Base-by-base conservation (phyloP, 2,329 filamentous ascomycete species). In the Davidsoniella neocaledoniae region DNA sequence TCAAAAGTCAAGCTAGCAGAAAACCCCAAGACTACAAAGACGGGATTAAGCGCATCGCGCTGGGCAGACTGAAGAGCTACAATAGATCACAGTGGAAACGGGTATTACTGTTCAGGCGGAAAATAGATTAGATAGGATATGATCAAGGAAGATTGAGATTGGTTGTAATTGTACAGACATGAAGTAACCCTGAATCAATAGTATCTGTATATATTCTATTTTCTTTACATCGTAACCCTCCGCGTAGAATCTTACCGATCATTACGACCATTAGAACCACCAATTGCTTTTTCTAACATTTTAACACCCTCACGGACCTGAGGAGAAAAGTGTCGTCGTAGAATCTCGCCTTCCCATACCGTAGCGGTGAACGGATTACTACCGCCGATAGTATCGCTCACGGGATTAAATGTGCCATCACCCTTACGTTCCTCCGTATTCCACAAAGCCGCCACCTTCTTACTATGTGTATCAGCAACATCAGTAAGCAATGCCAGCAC, bases 361-460 rank as follows among this genome's bases (percentile, higher is more conserved):
- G 86, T 95, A 4, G 80, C 78, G 0, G 88, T 84, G 64, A 91
- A 94, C 1, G 90, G 87, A 65, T 96, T 96, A 56, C 82, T 88
- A 6, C 77, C 80, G 64, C 95, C 90, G 3, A 93, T 75, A 55
- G 81, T 84, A 25, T 74, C 72, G 42, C 79, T 77, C 41, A 81
- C 63, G 1, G 86, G 72, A 63, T 88, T 83, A 59, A 85, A 96
- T 1, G 81, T 76, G 2, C 91, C 91, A 61, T 96, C 90, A 5
- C 90, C 90, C 62, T 85, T 83, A 46, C 90, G 74, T 68, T 96
- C 91, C 62, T 96, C 90, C 0, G 87, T 94, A 59, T 93, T 80
- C 90, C 91, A 98, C 54, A 98, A 65, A n/a, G 81, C 77, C 37
- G 76, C 76, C 41, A 96, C 76, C 64, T 90, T 93, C 57, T 79